Evolutionary conservation across 768 basidiomycete genomes (phyloP), one percentile per base, ranked within the genome.

Genomic region (Russula abietina): DNA sequence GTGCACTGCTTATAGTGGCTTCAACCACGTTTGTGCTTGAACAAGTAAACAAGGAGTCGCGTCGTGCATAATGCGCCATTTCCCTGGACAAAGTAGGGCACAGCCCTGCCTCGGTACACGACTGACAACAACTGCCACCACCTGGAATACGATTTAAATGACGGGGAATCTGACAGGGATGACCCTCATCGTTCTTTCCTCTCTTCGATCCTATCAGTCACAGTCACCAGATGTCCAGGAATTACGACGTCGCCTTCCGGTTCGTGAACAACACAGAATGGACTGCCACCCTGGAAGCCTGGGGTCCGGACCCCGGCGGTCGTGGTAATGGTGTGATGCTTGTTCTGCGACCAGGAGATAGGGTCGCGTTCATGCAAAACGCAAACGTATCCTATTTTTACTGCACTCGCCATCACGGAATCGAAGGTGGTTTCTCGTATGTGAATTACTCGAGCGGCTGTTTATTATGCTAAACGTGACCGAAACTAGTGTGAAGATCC

Each of bases 231-330:
- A 68, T 59, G 62, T 41, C 57, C 16, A 39, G n/a, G 49, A 76
- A 81, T 45, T 83, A 80, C 73, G 82, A 83, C 69, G 77, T 83
- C 49, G 65, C 81, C 41, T 75, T 83, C 68, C 80, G 82, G 63
- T 71, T 84, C 64, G 69, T 71, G 41, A 85, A 84, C 73, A 78
- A 83, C 69, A 80, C 78, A 16, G 39, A 69, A 14, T 72, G 74
- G 55, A 63, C 75, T 28, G 74, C 73, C 10, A 78, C 74, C 14
- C 64, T 83, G 60, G 79, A 78, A 65, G 71, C 61, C 41, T 67
- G 66, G 66, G 66, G 66, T 19, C 59, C 59, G 36, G 57, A 65
- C 39, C 55, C 77, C 33, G 71, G 72, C 38, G 72, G 72, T 33
- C 71, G 70, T 26, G 73, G 71, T 28, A 70, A 71, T 56, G 69